Base-by-base conservation (phyloP, 1,284 basidiomycete genomes). In the Cutaneotrichosporon cutaneum region DNA sequence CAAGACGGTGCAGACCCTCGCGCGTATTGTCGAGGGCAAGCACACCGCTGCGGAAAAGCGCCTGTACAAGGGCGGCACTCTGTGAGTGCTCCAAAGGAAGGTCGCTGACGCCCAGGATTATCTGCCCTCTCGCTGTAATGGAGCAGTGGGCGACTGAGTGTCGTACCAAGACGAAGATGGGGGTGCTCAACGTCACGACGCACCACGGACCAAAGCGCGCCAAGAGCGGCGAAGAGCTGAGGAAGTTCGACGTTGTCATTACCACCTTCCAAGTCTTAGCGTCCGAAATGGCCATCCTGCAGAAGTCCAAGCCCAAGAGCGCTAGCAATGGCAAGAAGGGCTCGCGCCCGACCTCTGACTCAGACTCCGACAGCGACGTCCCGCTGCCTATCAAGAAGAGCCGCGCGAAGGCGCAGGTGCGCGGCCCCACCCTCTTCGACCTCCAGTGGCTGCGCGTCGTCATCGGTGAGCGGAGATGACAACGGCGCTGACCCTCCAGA, bases 91-190 rank as follows among this genome's bases (percentile, higher is more conserved):
- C 9, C 18, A 21, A 44, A 24, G 3, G 4, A n/a, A 39, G 30
- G 11, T 35, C 60, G 18, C 59, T 60, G n/a, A 50, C 60, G 61
- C 26, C 10, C 67, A 93, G 90, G 13, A 88, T 94, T 36, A 80
- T 94, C 24, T 89, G 88, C 60, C 92, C 92, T 1, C 83, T 93
- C 32, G 87, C 91, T 8, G 85, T 99, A 21, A 88, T 97, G 64
- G 85, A 86, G 18, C 95, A 99, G 76, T 99, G 95, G 95, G 89
- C 89, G 21, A 82, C 85, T 4, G 95, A 99, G 75, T 86, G 92
- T 44, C 80, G 84, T 60, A 90, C 88, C 63, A 93, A 95, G 82
- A 87, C 88, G 0, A 70, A 77, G n/a, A 70, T 71, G 0, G 82
- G 83, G 3, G 82, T 83, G 0, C 80, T 94, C 2, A 84, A 82